Percentiles rank a stretch among this genome's conserved stretches.
These are phyloP conservation scores for Penicillium sp. DNA, from an alignment of 2,329 filamentous ascomycete species.

Conservation along the genomic window DNA sequence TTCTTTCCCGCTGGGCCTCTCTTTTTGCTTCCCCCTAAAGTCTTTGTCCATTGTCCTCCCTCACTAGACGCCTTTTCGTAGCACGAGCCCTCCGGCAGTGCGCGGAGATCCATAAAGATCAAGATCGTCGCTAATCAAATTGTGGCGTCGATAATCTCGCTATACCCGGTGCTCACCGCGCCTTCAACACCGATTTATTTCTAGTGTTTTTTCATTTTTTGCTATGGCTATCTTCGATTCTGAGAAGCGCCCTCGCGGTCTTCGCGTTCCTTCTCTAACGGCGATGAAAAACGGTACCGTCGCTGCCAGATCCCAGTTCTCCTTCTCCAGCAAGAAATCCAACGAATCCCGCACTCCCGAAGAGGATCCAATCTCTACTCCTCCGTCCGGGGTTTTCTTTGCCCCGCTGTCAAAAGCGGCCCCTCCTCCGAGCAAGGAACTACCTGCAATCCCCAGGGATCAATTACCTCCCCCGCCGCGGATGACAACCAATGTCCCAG, in stretches of 20 bases:
- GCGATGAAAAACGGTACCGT: constrained; percentile 25
- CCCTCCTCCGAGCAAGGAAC: constrained; percentile 26
- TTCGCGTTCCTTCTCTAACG: constrained; percentile 34
- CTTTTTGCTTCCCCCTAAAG: neutral
- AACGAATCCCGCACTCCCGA: constrained; percentile 17
- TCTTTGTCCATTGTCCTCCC: neutral
- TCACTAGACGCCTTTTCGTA: neutral
- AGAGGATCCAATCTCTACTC: constrained; percentile 1
- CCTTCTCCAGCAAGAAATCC: constrained; percentile 22
- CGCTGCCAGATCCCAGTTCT: constrained; percentile 26
- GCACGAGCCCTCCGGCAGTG: neutral
- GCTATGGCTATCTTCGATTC: constrained; percentile 35
- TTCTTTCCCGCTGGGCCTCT: constrained; percentile 1
- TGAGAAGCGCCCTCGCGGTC: constrained; percentile 34
- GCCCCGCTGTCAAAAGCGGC: constrained; percentile 14
- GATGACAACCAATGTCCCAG: constrained; percentile 10
- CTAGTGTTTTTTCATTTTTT: neutral
- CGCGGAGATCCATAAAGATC: constrained; percentile 11
- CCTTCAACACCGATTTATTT: neutral
- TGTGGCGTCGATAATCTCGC: constrained; percentile 8
- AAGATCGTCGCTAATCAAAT: constrained; percentile 7
- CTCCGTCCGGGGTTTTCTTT: neutral
- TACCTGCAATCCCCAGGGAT: constrained; percentile 25
- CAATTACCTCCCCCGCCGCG: constrained; percentile 13
- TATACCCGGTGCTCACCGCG: constrained; percentile 1